A percentile compares a stretch with the other conserved stretches of the same genome.
phyloP scores from a whole-genome alignment of 371 early-diverging fungal genomes.

The Mortierella sp. region DNA sequence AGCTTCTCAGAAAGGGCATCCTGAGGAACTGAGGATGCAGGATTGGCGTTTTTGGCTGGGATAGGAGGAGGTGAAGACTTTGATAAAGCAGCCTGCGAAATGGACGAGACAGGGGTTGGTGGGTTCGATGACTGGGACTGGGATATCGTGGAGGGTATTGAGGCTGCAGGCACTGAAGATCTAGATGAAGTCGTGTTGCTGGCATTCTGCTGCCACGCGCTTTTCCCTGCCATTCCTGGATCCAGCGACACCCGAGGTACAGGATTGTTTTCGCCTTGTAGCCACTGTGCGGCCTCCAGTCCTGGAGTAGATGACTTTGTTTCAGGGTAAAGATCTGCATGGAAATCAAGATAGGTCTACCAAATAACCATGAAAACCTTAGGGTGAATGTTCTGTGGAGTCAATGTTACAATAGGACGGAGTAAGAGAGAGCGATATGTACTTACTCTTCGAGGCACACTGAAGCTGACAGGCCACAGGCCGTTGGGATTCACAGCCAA shows the following conservation, averaged over 20 bases:
- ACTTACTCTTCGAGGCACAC: slow-evolving; percentile 73
- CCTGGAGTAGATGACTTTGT: slow-evolving; percentile 68
- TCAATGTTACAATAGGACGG: background rate
- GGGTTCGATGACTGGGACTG: background rate
- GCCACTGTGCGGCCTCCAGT: slow-evolving; percentile 67
- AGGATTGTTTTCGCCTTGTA: slow-evolving; percentile 59
- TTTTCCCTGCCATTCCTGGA: slow-evolving; percentile 58
- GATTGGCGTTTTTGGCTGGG: background rate
- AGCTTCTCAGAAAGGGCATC: background rate
- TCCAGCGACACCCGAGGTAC: slow-evolving; percentile 72
- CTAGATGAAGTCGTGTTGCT: background rate
- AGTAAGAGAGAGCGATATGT: background rate
- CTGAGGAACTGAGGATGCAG: slow-evolving; percentile 12
- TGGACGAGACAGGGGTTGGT: background rate
- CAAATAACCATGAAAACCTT: background rate
- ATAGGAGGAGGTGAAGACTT: background rate
- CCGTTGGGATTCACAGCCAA: slow-evolving; percentile 63
- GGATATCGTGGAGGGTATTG: background rate
- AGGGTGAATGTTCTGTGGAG: background rate
- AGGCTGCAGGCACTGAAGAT: background rate
- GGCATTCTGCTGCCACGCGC: slow-evolving; percentile 25
- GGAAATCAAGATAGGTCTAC: slow-evolving; percentile 79
- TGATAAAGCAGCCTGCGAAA: background rate
- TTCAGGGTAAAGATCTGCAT: slow-evolving; percentile 82
- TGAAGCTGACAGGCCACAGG: slow-evolving; percentile 72